These are phyloP conservation scores for Smallanthus sonchifolius DNA, from an alignment of 129 eudicot genomes.

Conservation along the genomic window DNA sequence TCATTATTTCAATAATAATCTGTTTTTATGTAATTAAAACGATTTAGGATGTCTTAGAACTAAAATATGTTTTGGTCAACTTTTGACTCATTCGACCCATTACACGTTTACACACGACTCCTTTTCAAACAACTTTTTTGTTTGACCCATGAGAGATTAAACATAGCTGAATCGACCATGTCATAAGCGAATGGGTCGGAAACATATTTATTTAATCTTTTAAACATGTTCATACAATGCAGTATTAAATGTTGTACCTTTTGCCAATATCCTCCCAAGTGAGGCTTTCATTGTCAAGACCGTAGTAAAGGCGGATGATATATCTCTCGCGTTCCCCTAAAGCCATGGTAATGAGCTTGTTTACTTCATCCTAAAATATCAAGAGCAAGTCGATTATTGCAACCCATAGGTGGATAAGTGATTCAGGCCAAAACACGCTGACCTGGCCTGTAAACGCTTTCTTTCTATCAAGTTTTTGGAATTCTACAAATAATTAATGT, in stretches of 20 bases:
- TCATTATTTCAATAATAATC: neutral
- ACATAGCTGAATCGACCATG: neutral
- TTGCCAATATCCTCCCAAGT: slow-evolving; percentile 98
- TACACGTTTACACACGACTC: neutral
- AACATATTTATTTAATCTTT: neutral
- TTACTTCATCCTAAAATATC: slow-evolving; percentile 71
- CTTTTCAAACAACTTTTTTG: neutral
- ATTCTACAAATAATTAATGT: neutral
- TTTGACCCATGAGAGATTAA: neutral
- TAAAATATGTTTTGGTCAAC: neutral
- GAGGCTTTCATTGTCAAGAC: slow-evolving; percentile 79
- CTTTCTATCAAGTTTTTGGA: neutral
- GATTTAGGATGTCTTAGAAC: neutral
- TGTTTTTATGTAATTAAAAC: neutral
- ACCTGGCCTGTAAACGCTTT: neutral
- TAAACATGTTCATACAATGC: neutral
- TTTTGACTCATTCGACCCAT: neutral
- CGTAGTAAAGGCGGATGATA: slow-evolving; percentile 81
- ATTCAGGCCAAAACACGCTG: slow-evolving; percentile 70
- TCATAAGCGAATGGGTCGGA: neutral
- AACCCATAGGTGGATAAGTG: slow-evolving; percentile 55
- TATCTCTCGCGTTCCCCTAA: slow-evolving; percentile 70
- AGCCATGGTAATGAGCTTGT: slow-evolving; percentile 53
- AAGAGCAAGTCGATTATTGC: slow-evolving; percentile 11
- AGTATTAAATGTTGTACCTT: slow-evolving; percentile 36